phyloP scores from a whole-genome alignment of 441 rosid species.

The Gossypium laxum region DNA sequence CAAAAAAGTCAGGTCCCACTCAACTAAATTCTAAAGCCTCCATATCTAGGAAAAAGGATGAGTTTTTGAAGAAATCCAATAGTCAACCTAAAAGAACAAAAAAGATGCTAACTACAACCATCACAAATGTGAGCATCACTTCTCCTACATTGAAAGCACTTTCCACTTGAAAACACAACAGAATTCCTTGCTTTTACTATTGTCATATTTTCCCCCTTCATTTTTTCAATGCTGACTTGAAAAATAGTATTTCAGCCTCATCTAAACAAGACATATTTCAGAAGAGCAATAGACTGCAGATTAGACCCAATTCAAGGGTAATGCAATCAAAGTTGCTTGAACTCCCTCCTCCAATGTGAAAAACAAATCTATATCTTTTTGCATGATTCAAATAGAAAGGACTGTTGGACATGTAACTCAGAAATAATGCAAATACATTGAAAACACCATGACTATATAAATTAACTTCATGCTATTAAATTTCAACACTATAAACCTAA shows the following conservation, averaged over 20 bases:
- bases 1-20: too few species aligned
- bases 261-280: background rate
- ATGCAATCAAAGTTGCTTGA: background rate
- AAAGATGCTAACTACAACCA: background rate
- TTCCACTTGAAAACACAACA: background rate
- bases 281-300: background rate
- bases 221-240: background rate
- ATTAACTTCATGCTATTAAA: too few species aligned
- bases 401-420: too few species aligned
- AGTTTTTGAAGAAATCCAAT: background rate
- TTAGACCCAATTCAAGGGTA: background rate
- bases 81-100: conserved; percentile 6
- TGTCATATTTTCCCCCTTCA: background rate
- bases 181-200: background rate
- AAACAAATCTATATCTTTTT: background rate
- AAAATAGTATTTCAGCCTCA: background rate
- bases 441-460: too few species aligned
- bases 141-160: background rate
- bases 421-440: too few species aligned
- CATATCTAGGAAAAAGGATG: background rate
- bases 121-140: background rate
- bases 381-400: background rate
- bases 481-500: too few species aligned
- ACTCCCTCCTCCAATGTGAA: background rate
- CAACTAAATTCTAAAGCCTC: too few species aligned